Conservation (phyloP, 768 basidiomycete genomes). For the Phylloporus sp. region DNA sequence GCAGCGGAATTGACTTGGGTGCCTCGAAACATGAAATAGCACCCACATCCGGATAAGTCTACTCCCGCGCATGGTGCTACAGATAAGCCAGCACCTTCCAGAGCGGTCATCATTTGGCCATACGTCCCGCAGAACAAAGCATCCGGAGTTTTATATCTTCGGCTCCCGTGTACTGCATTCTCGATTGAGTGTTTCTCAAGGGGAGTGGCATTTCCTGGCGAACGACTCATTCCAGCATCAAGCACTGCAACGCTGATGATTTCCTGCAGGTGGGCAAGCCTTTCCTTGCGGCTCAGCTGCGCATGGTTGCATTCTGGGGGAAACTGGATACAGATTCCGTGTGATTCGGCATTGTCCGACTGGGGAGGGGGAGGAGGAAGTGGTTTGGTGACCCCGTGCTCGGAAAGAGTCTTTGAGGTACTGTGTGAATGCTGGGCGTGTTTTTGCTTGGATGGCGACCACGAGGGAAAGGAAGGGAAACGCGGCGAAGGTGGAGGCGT, state of each 20-base stretch:
- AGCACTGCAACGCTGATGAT: conserved; percentile 36
- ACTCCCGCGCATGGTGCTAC: conserved; percentile 28
- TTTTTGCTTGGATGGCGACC: conserved; percentile 22
- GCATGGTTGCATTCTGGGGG: conserved; percentile 2
- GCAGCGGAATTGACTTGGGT: background rate
- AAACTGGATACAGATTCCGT: conserved; percentile 26
- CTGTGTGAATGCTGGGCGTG: background rate
- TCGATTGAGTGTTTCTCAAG: background rate
- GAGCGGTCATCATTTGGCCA: conserved; percentile 38
- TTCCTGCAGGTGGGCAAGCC: conserved; percentile 29
- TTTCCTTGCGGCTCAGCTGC: conserved; percentile 18
- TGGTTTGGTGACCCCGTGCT: conserved; percentile 10
- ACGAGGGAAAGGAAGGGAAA: conserved; percentile 13
- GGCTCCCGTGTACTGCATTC: background rate
- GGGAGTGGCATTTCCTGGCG: conserved; percentile 15
- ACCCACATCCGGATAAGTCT: conserved; percentile 31
- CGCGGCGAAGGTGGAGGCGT: conserved; percentile 12
- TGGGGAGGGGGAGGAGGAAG: conserved; percentile 17
- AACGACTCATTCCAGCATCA: conserved; percentile 37
- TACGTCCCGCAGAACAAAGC: conserved; percentile 41
- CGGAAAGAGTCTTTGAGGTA: background rate
- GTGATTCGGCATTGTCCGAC: conserved; percentile 2
- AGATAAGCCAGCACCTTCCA: conserved; percentile 34
- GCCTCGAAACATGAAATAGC: background rate
- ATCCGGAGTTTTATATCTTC: conserved; percentile 18